Evolutionary conservation across 768 basidiomycete species (phyloP).

Genomic region (Mycena rosella): DNA sequence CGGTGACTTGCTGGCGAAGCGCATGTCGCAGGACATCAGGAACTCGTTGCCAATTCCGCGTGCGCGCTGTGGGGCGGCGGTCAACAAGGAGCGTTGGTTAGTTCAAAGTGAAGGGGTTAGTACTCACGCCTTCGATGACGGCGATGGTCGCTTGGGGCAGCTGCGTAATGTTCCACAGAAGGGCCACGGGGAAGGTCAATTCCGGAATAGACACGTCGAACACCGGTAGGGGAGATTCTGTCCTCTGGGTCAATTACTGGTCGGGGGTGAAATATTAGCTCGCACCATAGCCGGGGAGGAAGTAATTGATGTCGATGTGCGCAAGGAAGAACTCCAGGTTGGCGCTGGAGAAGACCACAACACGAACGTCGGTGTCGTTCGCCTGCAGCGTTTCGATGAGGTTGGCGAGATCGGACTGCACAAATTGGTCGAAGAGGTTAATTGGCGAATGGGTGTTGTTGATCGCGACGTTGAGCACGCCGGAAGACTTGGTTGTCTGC

Average conservation of each 20-base stretch:
- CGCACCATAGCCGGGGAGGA: neutral
- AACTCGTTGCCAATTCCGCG: slow-evolving; percentile 12
- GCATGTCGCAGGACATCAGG: slow-evolving; percentile 15
- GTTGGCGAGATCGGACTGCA: slow-evolving; percentile 20
- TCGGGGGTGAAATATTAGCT: too few relatives aligned
- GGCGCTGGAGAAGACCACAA: too few relatives aligned
- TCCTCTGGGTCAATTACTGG: too few relatives aligned
- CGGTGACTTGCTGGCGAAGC: neutral
- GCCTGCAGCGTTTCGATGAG: slow-evolving; percentile 18
- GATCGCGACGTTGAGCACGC: slow-evolving; percentile 17
- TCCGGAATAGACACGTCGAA: neutral
- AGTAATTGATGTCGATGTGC: slow-evolving; percentile 3
- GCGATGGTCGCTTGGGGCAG: slow-evolving; percentile 26
- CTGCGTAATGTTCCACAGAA: slow-evolving; percentile 22
- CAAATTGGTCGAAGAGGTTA: slow-evolving; percentile 8
- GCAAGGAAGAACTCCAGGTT: slow-evolving; percentile 26
- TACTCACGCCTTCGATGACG: slow-evolving; percentile 16
- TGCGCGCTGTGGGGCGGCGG: too few relatives aligned
- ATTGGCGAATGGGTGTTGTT: slow-evolving; percentile 18
- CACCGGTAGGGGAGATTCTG: slow-evolving; percentile 9
- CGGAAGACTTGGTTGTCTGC: slow-evolving; percentile 2
- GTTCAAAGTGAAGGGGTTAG: too few relatives aligned
- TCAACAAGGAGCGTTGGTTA: too few relatives aligned
- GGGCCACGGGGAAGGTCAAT: slow-evolving; percentile 12
- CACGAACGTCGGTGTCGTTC: slow-evolving; percentile 15